A percentile compares a stretch with the other conserved stretches of the same genome.
phyloP scores from a whole-genome alignment of 1,139 yeast genomes.

The Tardiomyces digboiensis region DNA sequence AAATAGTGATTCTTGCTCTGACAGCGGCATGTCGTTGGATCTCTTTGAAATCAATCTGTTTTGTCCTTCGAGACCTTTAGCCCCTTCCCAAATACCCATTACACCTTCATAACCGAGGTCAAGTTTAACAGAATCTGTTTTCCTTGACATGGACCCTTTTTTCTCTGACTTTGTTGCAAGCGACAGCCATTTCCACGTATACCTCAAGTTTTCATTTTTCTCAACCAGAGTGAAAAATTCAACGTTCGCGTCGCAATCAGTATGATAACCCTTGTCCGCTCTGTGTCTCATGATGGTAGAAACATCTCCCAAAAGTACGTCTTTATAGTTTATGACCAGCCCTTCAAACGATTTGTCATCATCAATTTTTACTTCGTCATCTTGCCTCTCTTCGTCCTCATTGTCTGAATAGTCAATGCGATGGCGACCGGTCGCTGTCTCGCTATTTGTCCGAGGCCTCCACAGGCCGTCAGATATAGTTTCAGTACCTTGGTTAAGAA shows the following conservation, averaged over 20 bases:
- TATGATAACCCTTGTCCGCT: conserved; percentile 65
- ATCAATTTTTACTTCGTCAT: conserved; percentile 3
- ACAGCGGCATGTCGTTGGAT: background rate
- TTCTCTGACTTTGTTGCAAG: conserved; percentile 60
- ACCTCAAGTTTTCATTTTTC: conserved; percentile 48
- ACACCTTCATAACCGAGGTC: conserved; percentile 90
- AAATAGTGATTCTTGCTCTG: conserved; percentile 2
- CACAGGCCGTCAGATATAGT: background rate
- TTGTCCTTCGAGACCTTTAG: conserved; percentile 50
- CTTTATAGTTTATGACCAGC: conserved; percentile 1
- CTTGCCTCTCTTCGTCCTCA: conserved; percentile 10
- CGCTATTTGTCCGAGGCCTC: background rate
- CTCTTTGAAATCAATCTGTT: conserved; percentile 30
- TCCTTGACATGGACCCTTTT: conserved; percentile 49
- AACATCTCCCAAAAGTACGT: conserved; percentile 24
- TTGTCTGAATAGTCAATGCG: conserved; percentile 18
- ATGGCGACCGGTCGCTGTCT: conserved; percentile 4
- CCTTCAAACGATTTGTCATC: background rate
- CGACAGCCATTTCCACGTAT: conserved; percentile 87
- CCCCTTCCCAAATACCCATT: conserved; percentile 82
- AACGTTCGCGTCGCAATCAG: conserved; percentile 58
- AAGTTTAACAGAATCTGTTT: conserved; percentile 39
- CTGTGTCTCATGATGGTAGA: conserved; percentile 47
- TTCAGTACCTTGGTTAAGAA: conserved; percentile 6
- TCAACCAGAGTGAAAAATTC: conserved; percentile 41